Evolutionary conservation across 768 basidiomycete genomes (phyloP).

Genomic region (Mycena epipterygia): DNA sequence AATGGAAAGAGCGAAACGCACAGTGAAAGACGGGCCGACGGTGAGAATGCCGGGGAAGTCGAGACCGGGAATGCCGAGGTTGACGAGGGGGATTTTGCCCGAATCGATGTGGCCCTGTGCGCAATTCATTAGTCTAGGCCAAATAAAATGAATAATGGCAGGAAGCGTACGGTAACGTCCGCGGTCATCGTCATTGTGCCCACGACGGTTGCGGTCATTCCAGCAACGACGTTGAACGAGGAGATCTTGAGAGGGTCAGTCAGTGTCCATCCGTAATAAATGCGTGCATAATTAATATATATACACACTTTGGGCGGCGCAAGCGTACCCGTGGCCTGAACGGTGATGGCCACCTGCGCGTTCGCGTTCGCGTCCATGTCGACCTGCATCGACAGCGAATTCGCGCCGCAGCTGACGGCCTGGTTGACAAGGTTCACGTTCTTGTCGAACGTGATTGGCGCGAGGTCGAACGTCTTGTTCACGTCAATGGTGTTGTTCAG

Average conservation of each 20-base stretch:
- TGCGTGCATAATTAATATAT: not conserved
- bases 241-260: not conserved
- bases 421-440: slow-evolving; percentile 26
- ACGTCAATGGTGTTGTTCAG: slow-evolving; percentile 11
- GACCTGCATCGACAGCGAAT: not conserved
- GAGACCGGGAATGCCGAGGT: slow-evolving; percentile 56
- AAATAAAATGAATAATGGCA: not conserved
- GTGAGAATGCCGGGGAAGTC: slow-evolving; percentile 65
- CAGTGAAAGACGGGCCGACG: slow-evolving; percentile 47
- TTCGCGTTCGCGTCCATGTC: slow-evolving; percentile 29
- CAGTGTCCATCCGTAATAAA: not conserved
- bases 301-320: slow-evolving; percentile 40
- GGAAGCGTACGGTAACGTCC: slow-evolving; percentile 47
- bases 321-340: slow-evolving; percentile 44
- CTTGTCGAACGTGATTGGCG: slow-evolving; percentile 30
- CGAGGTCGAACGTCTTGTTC: slow-evolving; percentile 5
- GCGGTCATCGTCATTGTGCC: slow-evolving; percentile 55
- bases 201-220: slow-evolving; percentile 52
- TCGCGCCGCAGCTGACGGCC: slow-evolving; percentile 9
- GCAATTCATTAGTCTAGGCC: not conserved
- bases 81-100: slow-evolving; percentile 57
- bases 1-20: not conserved
- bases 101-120: slow-evolving; percentile 57
- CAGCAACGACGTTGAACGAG: slow-evolving; percentile 39
- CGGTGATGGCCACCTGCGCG: slow-evolving; percentile 28